Evolutionary conservation across 208 protist species (phyloP).

Genomic region (Leishmania guyanensis): DNA sequence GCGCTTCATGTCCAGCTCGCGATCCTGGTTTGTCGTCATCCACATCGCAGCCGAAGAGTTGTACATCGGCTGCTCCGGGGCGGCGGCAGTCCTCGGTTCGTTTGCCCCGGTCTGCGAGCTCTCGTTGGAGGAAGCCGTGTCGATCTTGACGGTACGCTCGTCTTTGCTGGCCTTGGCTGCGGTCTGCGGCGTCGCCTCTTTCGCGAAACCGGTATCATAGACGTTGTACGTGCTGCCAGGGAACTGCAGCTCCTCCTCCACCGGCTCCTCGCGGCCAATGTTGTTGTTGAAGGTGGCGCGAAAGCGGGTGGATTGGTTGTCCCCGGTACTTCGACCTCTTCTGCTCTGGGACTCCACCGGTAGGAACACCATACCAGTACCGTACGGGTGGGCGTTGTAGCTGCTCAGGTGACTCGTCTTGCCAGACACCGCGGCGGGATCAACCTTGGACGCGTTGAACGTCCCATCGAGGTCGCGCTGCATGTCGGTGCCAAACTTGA

Average conservation of each 20-base stretch:
- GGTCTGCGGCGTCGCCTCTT: not conserved
- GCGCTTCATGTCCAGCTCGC: conserved; percentile 65
- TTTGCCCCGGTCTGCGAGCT: conserved; percentile 27
- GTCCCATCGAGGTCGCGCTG: conserved; percentile 43
- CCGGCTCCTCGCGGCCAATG: conserved; percentile 40
- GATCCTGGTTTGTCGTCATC: conserved; percentile 84
- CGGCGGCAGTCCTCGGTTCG: not conserved
- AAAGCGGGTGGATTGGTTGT: conserved; percentile 27
- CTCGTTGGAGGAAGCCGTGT: conserved; percentile 24
- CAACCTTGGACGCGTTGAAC: conserved; percentile 38
- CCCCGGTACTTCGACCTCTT: not conserved
- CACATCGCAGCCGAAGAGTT: conserved; percentile 72
- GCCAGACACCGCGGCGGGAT: conserved; percentile 30
- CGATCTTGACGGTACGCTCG: conserved; percentile 17
- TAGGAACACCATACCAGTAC: conserved; percentile 75
- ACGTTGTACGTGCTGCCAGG: conserved; percentile 84
- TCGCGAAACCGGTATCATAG: conserved; percentile 35
- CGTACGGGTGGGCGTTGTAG: conserved; percentile 82
- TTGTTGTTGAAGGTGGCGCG: conserved; percentile 68
- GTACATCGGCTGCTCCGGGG: conserved; percentile 25
- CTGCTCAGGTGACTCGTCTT: conserved; percentile 28
- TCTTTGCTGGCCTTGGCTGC: conserved; percentile 11
- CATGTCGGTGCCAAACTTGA: conserved; percentile 45
- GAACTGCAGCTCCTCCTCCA: conserved; percentile 63
- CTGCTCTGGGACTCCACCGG: conserved; percentile 36